These are phyloP conservation scores for Sclerotinia minor DNA, from an alignment of 2,329 filamentous ascomycete species.

Conservation along the genomic window DNA sequence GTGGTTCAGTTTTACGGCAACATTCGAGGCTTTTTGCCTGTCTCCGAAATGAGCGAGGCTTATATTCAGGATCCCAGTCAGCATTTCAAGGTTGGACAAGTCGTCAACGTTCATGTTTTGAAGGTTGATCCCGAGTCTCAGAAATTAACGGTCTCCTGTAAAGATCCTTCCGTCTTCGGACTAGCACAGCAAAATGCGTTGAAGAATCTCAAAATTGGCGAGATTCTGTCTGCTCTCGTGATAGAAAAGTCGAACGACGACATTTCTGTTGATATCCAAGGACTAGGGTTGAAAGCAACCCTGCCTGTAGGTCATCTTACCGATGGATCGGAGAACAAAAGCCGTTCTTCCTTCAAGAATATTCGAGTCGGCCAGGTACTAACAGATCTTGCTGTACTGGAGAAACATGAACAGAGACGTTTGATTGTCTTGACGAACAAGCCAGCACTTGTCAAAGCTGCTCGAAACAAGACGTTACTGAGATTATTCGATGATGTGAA, in stretches of 20 bases:
- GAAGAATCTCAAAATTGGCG: slow-evolving; percentile 70
- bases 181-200: slow-evolving; percentile 74
- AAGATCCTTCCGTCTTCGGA: slow-evolving; percentile 78
- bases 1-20: slow-evolving; percentile 89
- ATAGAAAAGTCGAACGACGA: slow-evolving; percentile 79
- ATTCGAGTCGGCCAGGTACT: slow-evolving; percentile 83
- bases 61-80: slow-evolving; percentile 86
- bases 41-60: slow-evolving; percentile 97
- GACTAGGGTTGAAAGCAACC: slow-evolving; percentile 72
- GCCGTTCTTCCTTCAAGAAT: slow-evolving; percentile 72
- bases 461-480: slow-evolving; percentile 71
- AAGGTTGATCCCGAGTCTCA: slow-evolving; percentile 70
- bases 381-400: slow-evolving; percentile 78
- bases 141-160: slow-evolving; percentile 87
- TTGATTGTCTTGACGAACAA: slow-evolving; percentile 80
- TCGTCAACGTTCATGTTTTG: slow-evolving; percentile 85
- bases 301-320: slow-evolving; percentile 77
- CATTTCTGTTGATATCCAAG: slow-evolving; percentile 73
- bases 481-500: slow-evolving; percentile 69
- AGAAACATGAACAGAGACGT: slow-evolving; percentile 76
- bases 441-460: slow-evolving; percentile 74
- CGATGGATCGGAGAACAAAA: slow-evolving; percentile 81
- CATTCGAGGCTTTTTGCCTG: slow-evolving; percentile 82
- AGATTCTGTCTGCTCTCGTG: slow-evolving; percentile 74
- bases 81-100: slow-evolving; percentile 88